phyloP scores from a whole-genome alignment of 2,329 filamentous ascomycete genomes.

The Harringtonia lauricola region DNA sequence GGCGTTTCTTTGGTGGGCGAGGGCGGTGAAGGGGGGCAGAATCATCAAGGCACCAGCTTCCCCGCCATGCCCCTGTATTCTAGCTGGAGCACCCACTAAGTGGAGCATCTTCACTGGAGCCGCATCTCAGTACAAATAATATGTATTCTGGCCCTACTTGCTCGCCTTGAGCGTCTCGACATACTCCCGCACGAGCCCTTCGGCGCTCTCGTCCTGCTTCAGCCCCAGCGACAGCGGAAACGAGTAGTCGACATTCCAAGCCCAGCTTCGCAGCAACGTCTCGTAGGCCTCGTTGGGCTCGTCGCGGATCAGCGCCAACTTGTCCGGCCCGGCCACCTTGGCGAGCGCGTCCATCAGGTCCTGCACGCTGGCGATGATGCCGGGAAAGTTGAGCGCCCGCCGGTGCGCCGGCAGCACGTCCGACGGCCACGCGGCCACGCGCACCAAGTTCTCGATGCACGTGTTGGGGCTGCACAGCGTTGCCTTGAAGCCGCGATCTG shows the following conservation, averaged over 20 bases:
- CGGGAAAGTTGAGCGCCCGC: slow-evolving; percentile 46
- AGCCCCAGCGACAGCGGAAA: slow-evolving; percentile 40
- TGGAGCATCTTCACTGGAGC: not conserved
- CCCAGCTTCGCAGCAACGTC: slow-evolving; percentile 49
- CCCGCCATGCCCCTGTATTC: not conserved
- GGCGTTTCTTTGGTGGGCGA: slow-evolving; percentile 1
- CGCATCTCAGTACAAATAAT: no score
- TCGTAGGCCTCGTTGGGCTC: slow-evolving; percentile 42
- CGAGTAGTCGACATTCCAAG: slow-evolving; percentile 41
- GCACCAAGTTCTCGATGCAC: slow-evolving; percentile 40
- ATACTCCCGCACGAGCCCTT: slow-evolving; percentile 45
- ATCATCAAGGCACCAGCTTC: not conserved
- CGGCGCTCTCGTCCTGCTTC: slow-evolving; percentile 37
- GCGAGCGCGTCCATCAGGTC: slow-evolving; percentile 49
- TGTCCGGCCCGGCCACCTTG: slow-evolving; percentile 43
- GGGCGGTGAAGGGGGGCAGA: slow-evolving; percentile 9
- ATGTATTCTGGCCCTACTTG: not conserved
- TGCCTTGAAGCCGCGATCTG: slow-evolving; percentile 36
- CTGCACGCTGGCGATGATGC: slow-evolving; percentile 44
- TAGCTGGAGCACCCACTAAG: not conserved
- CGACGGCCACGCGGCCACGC: slow-evolving; percentile 28
- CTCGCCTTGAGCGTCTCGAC: slow-evolving; percentile 24
- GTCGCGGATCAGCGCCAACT: slow-evolving; percentile 39
- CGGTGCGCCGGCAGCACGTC: slow-evolving; percentile 31
- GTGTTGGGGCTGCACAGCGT: slow-evolving; percentile 43